phyloP scores from a whole-genome alignment of 2,329 filamentous ascomycete species.

The Pyricularia pennisetigena region DNA sequence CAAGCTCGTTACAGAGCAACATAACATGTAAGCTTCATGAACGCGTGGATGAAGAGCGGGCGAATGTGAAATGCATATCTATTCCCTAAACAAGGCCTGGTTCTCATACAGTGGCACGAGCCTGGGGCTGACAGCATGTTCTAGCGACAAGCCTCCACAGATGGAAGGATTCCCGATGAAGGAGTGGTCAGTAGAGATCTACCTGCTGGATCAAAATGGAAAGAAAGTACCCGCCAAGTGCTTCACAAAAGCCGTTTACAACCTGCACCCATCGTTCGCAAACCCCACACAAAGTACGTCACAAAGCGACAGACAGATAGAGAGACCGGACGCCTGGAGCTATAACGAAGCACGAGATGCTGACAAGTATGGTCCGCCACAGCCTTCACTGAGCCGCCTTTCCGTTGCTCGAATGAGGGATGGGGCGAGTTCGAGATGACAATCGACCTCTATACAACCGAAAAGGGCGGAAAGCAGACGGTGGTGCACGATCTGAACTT shows the following conservation, averaged over 20 bases:
- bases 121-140: background rate
- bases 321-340: background rate
- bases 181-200: slow-evolving; percentile 81
- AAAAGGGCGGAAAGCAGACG: slow-evolving; percentile 74
- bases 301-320: background rate
- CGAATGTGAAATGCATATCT: background rate
- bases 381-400: slow-evolving; percentile 80
- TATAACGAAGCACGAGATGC: background rate
- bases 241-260: slow-evolving; percentile 89
- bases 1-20: slow-evolving; percentile 89
- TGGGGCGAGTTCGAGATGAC: slow-evolving; percentile 98
- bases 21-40: slow-evolving; percentile 55
- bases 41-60: background rate
- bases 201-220: slow-evolving; percentile 74
- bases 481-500: slow-evolving; percentile 92
- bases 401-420: slow-evolving; percentile 84
- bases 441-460: slow-evolving; percentile 71
- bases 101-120: background rate
- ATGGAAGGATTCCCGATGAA: slow-evolving; percentile 88
- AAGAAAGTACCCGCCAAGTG: slow-evolving; percentile 73
- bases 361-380: slow-evolving; percentile 1
- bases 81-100: background rate
- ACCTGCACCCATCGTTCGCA: slow-evolving; percentile 87
- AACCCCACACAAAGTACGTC: slow-evolving; percentile 69
- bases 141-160: slow-evolving; percentile 67